Evolutionary conservation across 306 rosid species (phyloP), one percentile per base, ranked within the genome.

Genomic region (Dryas alaskensis): DNA sequence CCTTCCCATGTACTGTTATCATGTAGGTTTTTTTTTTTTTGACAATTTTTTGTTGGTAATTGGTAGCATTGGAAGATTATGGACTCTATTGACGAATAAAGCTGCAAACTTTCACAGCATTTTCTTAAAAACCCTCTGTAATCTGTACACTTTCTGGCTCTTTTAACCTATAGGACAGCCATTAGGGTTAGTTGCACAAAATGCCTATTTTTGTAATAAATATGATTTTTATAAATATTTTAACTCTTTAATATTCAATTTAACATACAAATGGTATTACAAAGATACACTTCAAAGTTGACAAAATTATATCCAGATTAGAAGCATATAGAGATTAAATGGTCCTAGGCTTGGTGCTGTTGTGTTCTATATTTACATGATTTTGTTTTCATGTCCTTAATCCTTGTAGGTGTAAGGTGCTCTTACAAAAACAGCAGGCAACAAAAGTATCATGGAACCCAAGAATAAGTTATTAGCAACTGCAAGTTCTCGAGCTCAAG

Each of bases 391-490:
- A n/a, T 47, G 57, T 47, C 11, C 22, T 67, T 49, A 13, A 49
- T 48, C 25, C 45, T 65, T 19, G 70, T 47, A 65, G 70, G 55
- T 46, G 42, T 67, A 49, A 67, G 45, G 58, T 49, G 14, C 3
- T 31, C 7, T 67, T 49, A 49, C 45, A 49, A 25, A 16, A 67
- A 2, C 46, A 4, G 40, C n/a, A 63, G 50, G 68, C 37, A 16
- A 16, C 42, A 14, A 6, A n/a, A 65, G 25, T 48, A 27, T 67
- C 13, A 67, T 67, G 72, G 72, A 48, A 8, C 59, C n/a, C 3
- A 67, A 67, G 46, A 10, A 4, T 39, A 67, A 67, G 72, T 48
- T 13, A 27, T 27, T 67, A 46, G 59, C 45, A 27, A 67, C 45
- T 67, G 17, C 72, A 10, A 49, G 72, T 48, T 67, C 59, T 27